phyloP scores from a whole-genome alignment of 805 yeast species.

The Cyberlindnera maritima region DNA sequence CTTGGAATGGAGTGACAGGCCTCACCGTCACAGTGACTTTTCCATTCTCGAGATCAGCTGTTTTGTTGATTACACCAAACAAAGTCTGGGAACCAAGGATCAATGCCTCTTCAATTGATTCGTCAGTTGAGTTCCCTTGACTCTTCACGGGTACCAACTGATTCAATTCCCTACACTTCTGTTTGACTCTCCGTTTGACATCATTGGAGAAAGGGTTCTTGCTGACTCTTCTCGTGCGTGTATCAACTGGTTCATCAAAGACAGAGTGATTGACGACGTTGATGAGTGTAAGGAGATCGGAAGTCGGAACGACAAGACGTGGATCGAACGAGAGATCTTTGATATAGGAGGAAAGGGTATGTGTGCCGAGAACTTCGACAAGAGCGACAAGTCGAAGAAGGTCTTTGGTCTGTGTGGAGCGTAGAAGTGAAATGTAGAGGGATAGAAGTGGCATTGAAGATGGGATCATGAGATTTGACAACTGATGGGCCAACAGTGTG shows the following conservation, averaged over 20 bases:
- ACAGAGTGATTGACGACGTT: conserved; percentile 8
- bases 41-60: background rate
- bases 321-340: conserved; percentile 4
- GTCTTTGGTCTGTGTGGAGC: conserved; percentile 2
- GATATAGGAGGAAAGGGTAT: conserved; percentile 8
- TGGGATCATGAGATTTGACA: conserved; percentile 3
- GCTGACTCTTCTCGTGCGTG: background rate
- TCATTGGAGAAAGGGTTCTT: conserved; percentile 8
- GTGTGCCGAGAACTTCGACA: conserved; percentile 1
- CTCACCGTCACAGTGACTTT: background rate
- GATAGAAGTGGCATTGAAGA: conserved; percentile 2
- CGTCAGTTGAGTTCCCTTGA: background rate
- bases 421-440: conserved; percentile 1
- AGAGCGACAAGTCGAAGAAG: conserved; percentile 3
- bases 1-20: background rate
- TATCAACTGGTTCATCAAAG: background rate
- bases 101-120: background rate
- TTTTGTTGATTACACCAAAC: background rate
- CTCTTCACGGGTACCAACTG: background rate
- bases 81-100: background rate
- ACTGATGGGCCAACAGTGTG: background rate
- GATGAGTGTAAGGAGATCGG: conserved; percentile 12
- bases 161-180: background rate
- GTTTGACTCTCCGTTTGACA: background rate
- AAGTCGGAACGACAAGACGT: conserved; percentile 5